phyloP scores from a whole-genome alignment of 371 early-diverging fungal genomes.

The Blakeslea trispora region DNA sequence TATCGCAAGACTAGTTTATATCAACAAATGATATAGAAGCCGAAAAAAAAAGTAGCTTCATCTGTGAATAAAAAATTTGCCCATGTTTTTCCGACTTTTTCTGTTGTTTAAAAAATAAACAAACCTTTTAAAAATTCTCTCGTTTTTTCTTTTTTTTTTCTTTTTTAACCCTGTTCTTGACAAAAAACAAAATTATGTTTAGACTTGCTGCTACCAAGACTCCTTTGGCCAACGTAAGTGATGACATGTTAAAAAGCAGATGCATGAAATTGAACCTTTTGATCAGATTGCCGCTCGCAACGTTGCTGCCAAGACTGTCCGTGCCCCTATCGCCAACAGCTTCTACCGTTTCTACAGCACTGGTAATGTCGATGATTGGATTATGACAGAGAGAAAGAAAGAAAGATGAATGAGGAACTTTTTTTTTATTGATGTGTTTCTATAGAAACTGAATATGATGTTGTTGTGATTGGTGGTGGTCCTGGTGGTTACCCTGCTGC shows the following conservation, averaged over 20 bases:
- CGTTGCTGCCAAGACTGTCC: conserved; percentile 48
- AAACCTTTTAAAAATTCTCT: background rate
- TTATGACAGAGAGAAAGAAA: background rate
- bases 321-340: conserved; percentile 58
- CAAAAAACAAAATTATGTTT: too few species aligned
- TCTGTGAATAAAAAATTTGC: background rate
- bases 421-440: too few species aligned
- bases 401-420: too few species aligned
- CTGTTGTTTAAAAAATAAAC: background rate
- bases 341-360: conserved; percentile 65
- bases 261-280: conserved; percentile 1
- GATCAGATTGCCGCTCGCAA: conserved; percentile 63
- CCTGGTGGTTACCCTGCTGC: conserved; percentile 99
- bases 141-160: conserved; percentile 1
- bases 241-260: too few species aligned
- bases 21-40: background rate
- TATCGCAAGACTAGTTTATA: conserved; percentile 25
- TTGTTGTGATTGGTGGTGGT: conserved; percentile 93
- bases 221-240: conserved; percentile 59
- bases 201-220: conserved; percentile 61
- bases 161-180: conserved; percentile 17
- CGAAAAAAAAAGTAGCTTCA: background rate
- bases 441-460: conserved; percentile 72
- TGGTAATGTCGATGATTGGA: conserved; percentile 34
- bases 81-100: conserved; percentile 2